A percentile compares a stretch with the other conserved stretches of the same genome.
phyloP scores from a whole-genome alignment of 1,284 basidiomycete species.

The Calocybe gambosa region DNA sequence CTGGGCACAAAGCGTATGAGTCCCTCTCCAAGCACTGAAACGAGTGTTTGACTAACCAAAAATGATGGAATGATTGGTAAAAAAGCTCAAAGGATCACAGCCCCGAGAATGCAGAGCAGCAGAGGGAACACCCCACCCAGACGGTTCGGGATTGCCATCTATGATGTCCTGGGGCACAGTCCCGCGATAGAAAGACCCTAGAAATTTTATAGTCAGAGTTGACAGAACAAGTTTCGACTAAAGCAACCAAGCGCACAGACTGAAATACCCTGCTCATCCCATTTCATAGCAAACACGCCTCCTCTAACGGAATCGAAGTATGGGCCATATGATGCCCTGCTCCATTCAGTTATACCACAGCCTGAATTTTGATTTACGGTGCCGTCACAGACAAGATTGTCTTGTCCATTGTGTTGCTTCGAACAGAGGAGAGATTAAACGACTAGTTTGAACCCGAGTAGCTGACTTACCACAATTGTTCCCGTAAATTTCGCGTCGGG shows the following conservation, averaged over 20 bases:
- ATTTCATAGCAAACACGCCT: conserved; percentile 76
- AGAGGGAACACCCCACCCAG: conserved; percentile 59
- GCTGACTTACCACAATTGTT: conserved; percentile 41
- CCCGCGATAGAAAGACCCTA: conserved; percentile 70
- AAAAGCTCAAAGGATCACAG: conserved; percentile 53
- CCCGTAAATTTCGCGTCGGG: conserved; percentile 44
- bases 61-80: conserved; percentile 29
- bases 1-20: conserved; percentile 28
- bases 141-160: conserved; percentile 47
- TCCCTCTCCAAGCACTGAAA: conserved; percentile 2
- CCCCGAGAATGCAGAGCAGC: conserved; percentile 47
- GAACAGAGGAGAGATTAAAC: background rate
- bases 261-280: conserved; percentile 67
- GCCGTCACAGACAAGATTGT: conserved; percentile 52
- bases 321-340: conserved; percentile 64
- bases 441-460: background rate
- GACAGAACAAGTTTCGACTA: background rate
- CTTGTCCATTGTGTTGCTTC: conserved; percentile 34
- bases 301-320: conserved; percentile 67
- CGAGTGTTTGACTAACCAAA: conserved; percentile 20
- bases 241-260: conserved; percentile 45
- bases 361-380: conserved; percentile 50
- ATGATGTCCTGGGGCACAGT: conserved; percentile 64
- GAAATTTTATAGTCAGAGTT: conserved; percentile 8
- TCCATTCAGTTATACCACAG: conserved; percentile 68